Evolutionary conservation across 257 asterid genomes (phyloP).

Genomic region (Solanum paucissectum): DNA sequence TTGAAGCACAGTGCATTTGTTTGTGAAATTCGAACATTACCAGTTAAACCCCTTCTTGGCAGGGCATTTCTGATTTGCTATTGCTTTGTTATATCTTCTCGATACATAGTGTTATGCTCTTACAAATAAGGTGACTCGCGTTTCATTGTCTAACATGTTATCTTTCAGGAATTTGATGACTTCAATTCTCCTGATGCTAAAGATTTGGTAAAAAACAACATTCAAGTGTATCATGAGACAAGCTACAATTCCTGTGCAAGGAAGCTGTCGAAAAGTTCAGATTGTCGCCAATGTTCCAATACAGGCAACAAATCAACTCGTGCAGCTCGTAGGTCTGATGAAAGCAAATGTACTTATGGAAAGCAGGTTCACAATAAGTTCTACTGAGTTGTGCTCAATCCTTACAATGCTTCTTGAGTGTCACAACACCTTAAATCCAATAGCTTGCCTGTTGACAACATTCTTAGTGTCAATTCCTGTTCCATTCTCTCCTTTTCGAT

Average conservation of each 20-base stretch:
- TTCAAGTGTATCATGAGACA: conserved; percentile 13
- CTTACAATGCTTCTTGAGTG: neutral
- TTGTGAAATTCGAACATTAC: neutral
- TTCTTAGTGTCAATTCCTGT: neutral
- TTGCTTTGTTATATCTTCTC: neutral
- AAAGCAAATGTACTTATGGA: conserved; percentile 28
- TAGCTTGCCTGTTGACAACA: neutral
- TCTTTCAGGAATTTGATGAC: conserved; percentile 45
- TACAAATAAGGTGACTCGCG: neutral
- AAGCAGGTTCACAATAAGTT: conserved; percentile 33
- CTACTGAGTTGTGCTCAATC: conserved; percentile 12
- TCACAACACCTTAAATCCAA: neutral
- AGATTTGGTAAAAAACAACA: conserved; percentile 9
- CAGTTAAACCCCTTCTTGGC: neutral
- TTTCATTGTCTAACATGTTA: neutral
- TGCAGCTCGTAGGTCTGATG: conserved; percentile 45
- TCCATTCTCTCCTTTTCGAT: neutral
- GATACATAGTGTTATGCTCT: neutral
- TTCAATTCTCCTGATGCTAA: conserved; percentile 34
- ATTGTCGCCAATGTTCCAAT: conserved; percentile 42
- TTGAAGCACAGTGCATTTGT: no score
- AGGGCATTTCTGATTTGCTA: neutral
- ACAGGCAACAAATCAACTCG: conserved; percentile 11
- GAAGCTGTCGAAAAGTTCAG: conserved; percentile 61
- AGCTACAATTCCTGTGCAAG: conserved; percentile 26